A percentile compares a stretch with the other conserved stretches of the same genome.
These are phyloP conservation scores for Colletotrichum spinosum DNA, from an alignment of 2,329 filamentous ascomycete species.

Conservation along the genomic window DNA sequence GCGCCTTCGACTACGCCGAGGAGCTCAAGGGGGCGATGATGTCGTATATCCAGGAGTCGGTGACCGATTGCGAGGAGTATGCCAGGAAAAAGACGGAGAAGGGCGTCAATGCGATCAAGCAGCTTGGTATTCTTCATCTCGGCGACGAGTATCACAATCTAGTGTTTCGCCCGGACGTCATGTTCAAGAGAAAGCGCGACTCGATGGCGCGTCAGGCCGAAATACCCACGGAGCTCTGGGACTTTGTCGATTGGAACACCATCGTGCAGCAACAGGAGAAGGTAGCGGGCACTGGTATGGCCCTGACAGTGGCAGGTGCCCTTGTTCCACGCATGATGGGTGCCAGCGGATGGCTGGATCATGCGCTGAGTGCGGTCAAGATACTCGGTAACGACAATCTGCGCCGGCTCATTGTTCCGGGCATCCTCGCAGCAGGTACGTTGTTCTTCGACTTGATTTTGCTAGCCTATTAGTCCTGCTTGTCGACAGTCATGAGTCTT, in stretches of 20 bases:
- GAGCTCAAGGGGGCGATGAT: constrained; percentile 94
- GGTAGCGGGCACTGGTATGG: constrained; percentile 92
- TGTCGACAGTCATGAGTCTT: too few species aligned
- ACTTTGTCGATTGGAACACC: constrained; percentile 90
- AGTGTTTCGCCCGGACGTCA: constrained; percentile 89
- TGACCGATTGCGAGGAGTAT: constrained; percentile 84
- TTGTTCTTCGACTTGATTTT: constrained; percentile 40
- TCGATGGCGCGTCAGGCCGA: constrained; percentile 86
- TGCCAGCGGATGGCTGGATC: constrained; percentile 89
- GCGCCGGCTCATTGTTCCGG: constrained; percentile 83
- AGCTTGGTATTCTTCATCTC: constrained; percentile 87
- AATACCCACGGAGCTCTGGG: constrained; percentile 86
- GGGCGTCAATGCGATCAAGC: constrained; percentile 89
- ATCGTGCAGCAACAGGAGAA: constrained; percentile 94
- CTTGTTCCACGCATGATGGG: constrained; percentile 85
- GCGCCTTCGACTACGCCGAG: constrained; percentile 91
- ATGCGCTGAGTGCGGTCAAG: constrained; percentile 83
- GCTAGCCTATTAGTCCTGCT: constrained; percentile 42
- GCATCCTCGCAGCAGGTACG: constrained; percentile 83
- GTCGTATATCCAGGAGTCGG: constrained; percentile 83
- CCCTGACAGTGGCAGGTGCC: constrained; percentile 89
- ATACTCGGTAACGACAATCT: constrained; percentile 85
- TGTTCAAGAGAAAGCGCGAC: constrained; percentile 90
- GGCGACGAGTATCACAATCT: constrained; percentile 88
- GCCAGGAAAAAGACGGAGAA: constrained; percentile 82